Conservation (phyloP, 116 monocot species). For the Posidonia oceanica region DNA sequence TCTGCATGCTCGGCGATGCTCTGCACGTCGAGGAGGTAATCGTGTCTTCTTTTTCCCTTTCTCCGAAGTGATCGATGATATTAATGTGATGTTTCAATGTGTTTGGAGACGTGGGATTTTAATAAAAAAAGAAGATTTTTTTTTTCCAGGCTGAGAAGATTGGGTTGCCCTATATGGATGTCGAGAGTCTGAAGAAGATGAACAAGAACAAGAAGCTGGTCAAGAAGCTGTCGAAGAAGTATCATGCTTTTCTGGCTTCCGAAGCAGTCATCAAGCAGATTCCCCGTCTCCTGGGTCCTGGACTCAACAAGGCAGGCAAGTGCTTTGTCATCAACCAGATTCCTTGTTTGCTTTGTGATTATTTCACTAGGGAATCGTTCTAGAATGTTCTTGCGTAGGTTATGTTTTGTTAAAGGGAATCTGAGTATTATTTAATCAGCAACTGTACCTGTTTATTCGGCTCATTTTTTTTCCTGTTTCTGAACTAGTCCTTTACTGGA, state of each 20-base stretch:
- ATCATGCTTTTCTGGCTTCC: constrained; percentile 76
- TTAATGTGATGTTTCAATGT: no score
- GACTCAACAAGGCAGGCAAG: constrained; percentile 56
- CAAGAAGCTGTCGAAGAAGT: constrained; percentile 76
- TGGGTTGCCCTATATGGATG: constrained; percentile 50
- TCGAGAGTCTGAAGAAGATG: constrained; percentile 54
- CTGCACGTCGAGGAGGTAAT: constrained; percentile 28
- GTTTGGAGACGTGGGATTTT: no score
- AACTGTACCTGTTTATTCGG: no score
- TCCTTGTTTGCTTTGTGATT: not conserved
- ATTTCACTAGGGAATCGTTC: not conserved
- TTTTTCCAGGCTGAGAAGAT: constrained; percentile 46
- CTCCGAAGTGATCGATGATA: no score
- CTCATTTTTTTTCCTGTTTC: not conserved
- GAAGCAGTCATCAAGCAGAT: constrained; percentile 87
- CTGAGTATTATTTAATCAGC: no score
- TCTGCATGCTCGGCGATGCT: constrained; percentile 40
- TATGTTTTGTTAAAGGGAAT: no score
- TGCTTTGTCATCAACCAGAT: not conserved
- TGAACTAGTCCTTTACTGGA: not conserved
- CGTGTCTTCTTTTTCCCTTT: not conserved
- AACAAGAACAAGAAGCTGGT: constrained; percentile 86
- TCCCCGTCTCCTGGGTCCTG: constrained; percentile 65
- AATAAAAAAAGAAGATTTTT: constrained; percentile 21
- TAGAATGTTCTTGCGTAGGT: no score